Evolutionary conservation across 1,139 yeast species (phyloP).

Genomic region (Chernovozyma sophiae-reginae): DNA sequence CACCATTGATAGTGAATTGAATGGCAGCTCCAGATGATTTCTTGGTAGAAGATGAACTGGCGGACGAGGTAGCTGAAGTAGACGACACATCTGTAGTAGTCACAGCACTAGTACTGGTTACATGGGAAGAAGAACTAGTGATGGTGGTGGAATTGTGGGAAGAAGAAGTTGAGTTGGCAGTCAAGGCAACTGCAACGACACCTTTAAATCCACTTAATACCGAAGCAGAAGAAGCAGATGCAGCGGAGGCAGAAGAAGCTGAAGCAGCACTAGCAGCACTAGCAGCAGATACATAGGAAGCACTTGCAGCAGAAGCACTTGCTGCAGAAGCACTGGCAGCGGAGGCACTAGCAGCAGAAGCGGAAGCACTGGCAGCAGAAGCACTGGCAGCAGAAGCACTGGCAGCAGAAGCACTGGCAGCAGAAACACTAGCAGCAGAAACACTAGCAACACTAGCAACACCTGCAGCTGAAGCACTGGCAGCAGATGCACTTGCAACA

Average conservation of each 20-base stretch:
- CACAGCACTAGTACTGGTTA: slow-evolving; percentile 10
- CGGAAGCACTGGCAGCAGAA: slow-evolving; percentile 12
- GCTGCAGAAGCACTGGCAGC: slow-evolving; percentile 12
- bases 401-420: slow-evolving; percentile 11
- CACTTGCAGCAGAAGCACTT: slow-evolving; percentile 13
- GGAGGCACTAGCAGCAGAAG: slow-evolving; percentile 14
- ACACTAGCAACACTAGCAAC: slow-evolving; percentile 1
- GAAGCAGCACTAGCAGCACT: slow-evolving; percentile 12
- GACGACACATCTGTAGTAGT: slow-evolving; percentile 9
- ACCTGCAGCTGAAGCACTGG: slow-evolving; percentile 7
- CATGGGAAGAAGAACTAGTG: slow-evolving; percentile 7
- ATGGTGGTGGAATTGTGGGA: slow-evolving; percentile 9
- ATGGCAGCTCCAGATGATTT: background rate
- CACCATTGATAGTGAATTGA: slow-evolving; percentile 3
- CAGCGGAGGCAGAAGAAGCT: slow-evolving; percentile 12
- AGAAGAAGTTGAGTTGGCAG: slow-evolving; percentile 15
- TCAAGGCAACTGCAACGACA: slow-evolving; percentile 44
- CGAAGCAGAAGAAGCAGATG: slow-evolving; percentile 8
- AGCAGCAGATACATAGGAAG: slow-evolving; percentile 11
- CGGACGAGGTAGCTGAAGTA: slow-evolving; percentile 11
- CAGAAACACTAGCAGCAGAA: slow-evolving; percentile 7
- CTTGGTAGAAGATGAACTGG: slow-evolving; percentile 5
- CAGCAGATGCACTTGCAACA: slow-evolving; percentile 14
- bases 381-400: slow-evolving; percentile 13
- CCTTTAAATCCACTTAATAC: slow-evolving; percentile 38